Conservation (phyloP, 2,329 filamentous ascomycete genomes). For the Apiospora koreana region DNA sequence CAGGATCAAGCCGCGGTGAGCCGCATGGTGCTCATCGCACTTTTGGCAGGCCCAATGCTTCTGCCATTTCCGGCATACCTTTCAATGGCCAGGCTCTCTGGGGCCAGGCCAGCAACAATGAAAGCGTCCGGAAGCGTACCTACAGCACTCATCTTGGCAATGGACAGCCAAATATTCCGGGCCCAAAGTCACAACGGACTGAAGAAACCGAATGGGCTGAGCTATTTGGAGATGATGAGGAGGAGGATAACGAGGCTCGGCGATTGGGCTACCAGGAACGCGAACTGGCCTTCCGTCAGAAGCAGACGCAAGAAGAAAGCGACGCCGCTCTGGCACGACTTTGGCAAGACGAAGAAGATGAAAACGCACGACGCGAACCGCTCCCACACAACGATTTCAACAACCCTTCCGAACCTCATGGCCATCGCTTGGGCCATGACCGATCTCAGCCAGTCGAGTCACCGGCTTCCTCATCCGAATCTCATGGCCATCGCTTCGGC, state of each 20-base stretch:
- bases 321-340: slow-evolving; percentile 21
- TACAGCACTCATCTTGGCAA: slow-evolving; percentile 25
- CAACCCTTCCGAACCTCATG: background rate
- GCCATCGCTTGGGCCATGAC: background rate
- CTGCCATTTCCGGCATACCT: background rate
- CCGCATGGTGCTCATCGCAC: background rate
- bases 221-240: slow-evolving; percentile 37
- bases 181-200: slow-evolving; percentile 36
- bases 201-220: slow-evolving; percentile 33
- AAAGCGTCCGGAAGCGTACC: slow-evolving; percentile 27
- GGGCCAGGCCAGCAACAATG: background rate
- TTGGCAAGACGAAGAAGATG: background rate
- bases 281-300: slow-evolving; percentile 28
- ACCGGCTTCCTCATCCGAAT: background rate
- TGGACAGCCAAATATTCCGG: slow-evolving; percentile 9
- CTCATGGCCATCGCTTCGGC: background rate
- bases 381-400: background rate
- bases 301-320: slow-evolving; percentile 14
- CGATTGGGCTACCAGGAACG: slow-evolving; percentile 38
- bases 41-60: background rate
- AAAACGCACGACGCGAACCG: background rate
- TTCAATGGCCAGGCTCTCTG: background rate
- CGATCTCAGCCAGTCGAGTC: background rate
- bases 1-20: background rate
- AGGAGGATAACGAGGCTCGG: slow-evolving; percentile 29